Evolutionary conservation across 2,329 filamentous ascomycete species (phyloP).

Genomic region (Sclerotiophoma versabilis): DNA sequence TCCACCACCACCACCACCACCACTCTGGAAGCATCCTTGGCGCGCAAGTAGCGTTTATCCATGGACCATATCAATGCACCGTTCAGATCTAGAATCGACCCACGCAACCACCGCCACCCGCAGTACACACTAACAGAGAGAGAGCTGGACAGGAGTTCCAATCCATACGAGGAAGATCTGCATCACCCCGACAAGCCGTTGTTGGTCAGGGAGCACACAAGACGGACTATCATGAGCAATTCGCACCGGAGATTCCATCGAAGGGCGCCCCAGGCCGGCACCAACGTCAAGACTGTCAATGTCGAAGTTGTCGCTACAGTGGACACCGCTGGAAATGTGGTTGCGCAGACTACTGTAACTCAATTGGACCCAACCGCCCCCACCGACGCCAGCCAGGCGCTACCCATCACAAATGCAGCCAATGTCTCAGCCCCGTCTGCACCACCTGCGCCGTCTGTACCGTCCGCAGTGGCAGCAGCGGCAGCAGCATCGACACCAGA

Average conservation of each 20-base stretch:
- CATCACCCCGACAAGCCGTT: conserved; percentile 26
- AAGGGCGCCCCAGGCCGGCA: conserved; percentile 29
- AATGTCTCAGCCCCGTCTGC: conserved; percentile 2
- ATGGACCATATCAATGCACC: conserved; percentile 42
- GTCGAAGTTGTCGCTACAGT: conserved; percentile 43
- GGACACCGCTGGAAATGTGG: conserved; percentile 37
- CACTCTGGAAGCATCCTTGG: conserved; percentile 27
- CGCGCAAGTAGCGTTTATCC: conserved; percentile 27
- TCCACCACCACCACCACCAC: conserved; percentile 37
- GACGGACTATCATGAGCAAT: conserved; percentile 38
- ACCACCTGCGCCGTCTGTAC: background rate
- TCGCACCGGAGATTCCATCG: conserved; percentile 46
- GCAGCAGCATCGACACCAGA: conserved; percentile 5
- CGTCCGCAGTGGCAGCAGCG: conserved; percentile 13
- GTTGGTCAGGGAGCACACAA: conserved; percentile 28
- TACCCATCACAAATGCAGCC: background rate
- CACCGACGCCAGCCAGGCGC: background rate
- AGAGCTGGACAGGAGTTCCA: background rate
- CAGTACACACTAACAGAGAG: conserved; percentile 17
- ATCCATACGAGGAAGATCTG: conserved; percentile 18
- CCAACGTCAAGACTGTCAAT: conserved; percentile 35
- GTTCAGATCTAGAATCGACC: conserved; percentile 34
- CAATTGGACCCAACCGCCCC: conserved; percentile 14
- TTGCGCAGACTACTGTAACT: conserved; percentile 36
- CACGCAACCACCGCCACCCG: conserved; percentile 33